Evolutionary conservation across 73 alveolate genomes (phyloP), one percentile per base, ranked within the genome.

Genomic region (Paramecium tetraurelia): DNA sequence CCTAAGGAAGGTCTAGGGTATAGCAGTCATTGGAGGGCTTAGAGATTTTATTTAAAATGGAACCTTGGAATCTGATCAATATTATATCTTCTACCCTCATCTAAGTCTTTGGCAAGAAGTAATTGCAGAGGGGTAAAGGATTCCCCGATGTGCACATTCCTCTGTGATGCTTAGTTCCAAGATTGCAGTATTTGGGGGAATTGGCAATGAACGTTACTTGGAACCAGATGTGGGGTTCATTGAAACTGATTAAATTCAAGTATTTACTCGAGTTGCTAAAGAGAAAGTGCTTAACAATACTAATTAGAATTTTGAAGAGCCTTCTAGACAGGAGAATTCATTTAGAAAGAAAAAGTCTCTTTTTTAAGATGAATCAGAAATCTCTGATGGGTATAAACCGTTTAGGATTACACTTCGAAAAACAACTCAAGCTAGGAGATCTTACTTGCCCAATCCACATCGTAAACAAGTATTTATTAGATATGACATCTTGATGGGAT

Each of bases 111-210:
- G 75, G 90, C 38, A 80, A 21, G 43, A 80, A 44, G 90, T 80
- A 0, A 27, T 80, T 8, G 41, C 75, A 18, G 76, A 40, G 16
- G 90, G 76, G 4, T 20, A 20, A 22, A 43, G 53, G 21, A 24
- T 22, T 24, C 76, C 90, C 5, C 0, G 90, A 20, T 80, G 75
- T 44, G 89, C 89, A 1, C 89, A 77, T 44, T 77, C 71, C 5
- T 16, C 89, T 1, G 43, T 38, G 0, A 8, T 77, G 68, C 48
- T 41, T 21, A 48, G 90, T 41, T 80, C 43, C 1, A 80, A 80
- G 27, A 80, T 80, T 11, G 90, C 75, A 80, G 57, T 80, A 1
- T 80, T 77, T 20, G 89, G 89, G 1, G 89, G 89, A 16, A 77
- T 77, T 22, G 76, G 90, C 7, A 80, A 80, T 80, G 75, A 80